Conservation (phyloP, 352 stramenopile species). For the Globisporangium paddicum region DNA sequence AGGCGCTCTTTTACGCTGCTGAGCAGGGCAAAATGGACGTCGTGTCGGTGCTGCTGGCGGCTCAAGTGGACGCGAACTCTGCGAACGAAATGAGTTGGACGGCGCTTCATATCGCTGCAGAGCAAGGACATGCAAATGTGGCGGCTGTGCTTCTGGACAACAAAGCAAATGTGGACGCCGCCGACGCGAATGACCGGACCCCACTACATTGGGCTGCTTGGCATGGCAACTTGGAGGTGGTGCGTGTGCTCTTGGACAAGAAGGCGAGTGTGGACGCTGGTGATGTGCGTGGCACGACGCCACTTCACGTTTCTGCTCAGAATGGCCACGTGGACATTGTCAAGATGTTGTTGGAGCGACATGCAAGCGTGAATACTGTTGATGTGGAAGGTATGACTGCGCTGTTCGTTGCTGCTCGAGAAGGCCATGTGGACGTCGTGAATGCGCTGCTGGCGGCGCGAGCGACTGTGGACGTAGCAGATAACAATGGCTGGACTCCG, state of each 20-base stretch:
- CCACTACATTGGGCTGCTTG: background rate
- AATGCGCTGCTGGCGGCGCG: background rate
- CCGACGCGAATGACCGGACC: background rate
- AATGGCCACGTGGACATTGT: background rate
- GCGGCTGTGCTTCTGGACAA: background rate
- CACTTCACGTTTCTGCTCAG: background rate
- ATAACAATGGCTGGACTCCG: background rate
- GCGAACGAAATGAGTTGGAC: background rate
- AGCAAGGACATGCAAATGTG: background rate
- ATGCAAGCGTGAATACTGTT: background rate
- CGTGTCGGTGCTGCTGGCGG: background rate
- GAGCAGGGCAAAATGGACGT: background rate
- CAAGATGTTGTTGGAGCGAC: background rate
- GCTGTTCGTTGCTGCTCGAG: background rate
- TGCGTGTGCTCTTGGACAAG: background rate
- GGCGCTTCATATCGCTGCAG: background rate
- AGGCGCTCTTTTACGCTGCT: background rate
- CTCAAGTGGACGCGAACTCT: background rate
- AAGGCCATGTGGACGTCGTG: constrained; percentile 1
- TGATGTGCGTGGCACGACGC: background rate
- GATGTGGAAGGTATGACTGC: background rate
- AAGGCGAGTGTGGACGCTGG: background rate
- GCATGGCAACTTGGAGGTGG: background rate
- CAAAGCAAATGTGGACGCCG: background rate
- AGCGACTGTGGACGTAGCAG: background rate